Conservation (phyloP, 2,329 filamentous ascomycete species). For the Fusarium pseudograminearum region DNA sequence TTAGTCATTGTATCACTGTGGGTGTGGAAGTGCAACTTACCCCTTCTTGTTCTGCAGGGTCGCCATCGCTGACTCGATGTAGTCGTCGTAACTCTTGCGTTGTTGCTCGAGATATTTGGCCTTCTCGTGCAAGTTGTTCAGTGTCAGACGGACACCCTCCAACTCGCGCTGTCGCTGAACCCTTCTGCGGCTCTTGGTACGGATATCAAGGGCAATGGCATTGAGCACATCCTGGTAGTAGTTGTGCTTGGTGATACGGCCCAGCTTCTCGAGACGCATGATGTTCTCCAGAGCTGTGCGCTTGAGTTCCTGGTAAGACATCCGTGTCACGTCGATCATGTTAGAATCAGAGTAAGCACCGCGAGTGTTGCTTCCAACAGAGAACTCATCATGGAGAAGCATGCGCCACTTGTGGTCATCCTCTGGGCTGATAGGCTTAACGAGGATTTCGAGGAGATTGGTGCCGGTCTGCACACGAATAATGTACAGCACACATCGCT, state of each 20-base stretch:
- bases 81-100: conserved; percentile 97
- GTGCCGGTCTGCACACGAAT: conserved; percentile 93
- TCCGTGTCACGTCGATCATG: conserved; percentile 87
- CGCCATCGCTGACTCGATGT: conserved; percentile 98
- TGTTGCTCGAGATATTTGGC: conserved; percentile 94
- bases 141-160: conserved; percentile 82
- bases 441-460: conserved; percentile 94
- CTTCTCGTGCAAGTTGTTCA: conserved; percentile 83
- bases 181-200: conserved; percentile 92
- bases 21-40: conserved; percentile 58
- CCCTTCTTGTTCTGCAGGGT: conserved; percentile 97
- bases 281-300: conserved; percentile 94
- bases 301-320: conserved; percentile 94
- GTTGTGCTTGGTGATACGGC: conserved; percentile 89
- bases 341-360: conserved; percentile 92
- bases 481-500: conserved; percentile 96
- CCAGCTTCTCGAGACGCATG: conserved; percentile 85
- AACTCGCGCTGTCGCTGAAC: conserved; percentile 93
- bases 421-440: conserved; percentile 86
- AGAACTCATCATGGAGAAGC: conserved; percentile 84
- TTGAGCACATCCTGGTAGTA: conserved; percentile 98
- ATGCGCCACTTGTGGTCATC: conserved; percentile 90
- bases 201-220: conserved; percentile 94
- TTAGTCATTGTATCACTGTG: conserved; percentile 28
- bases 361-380: conserved; percentile 72